A percentile compares a stretch with the other conserved stretches of the same genome.
Conservation (phyloP, 495 filamentous ascomycete species). For the Penicillium samsonianum region DNA sequence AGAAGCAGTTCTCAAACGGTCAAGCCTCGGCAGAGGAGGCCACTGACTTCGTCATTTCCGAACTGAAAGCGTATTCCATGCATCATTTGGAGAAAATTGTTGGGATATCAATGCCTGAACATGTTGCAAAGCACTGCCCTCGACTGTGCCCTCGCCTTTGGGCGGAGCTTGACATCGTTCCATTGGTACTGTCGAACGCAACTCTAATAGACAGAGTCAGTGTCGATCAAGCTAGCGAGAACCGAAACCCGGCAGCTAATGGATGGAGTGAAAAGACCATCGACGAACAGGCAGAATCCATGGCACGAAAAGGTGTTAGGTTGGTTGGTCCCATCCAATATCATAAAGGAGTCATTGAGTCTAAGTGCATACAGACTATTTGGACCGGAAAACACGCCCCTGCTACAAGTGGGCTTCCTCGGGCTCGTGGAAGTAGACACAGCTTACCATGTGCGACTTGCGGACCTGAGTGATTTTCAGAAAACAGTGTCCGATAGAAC, state of each 20-base stretch:
- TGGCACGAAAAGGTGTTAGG: constrained; percentile 80
- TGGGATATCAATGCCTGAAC: constrained; percentile 48
- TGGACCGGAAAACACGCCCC: constrained; percentile 70
- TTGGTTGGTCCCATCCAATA: constrained; percentile 32
- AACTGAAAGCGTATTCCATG: constrained; percentile 58
- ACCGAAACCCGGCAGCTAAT: constrained; percentile 1
- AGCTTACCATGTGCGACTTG: constrained; percentile 60
- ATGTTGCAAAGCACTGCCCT: constrained; percentile 54
- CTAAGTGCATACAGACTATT: constrained; percentile 59
- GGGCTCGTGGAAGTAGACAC: constrained; percentile 78
- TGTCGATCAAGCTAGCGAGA: neutral
- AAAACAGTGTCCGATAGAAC: constrained; percentile 61
- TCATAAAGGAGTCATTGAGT: neutral
- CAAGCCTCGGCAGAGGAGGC: constrained; percentile 44
- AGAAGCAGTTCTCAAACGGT: constrained; percentile 50
- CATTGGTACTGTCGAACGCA: constrained; percentile 53
- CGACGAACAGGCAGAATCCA: constrained; percentile 85
- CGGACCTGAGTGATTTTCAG: constrained; percentile 62
- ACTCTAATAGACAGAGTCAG: constrained; percentile 25
- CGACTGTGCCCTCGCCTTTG: constrained; percentile 72
- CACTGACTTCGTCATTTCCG: constrained; percentile 51
- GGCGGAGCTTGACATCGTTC: constrained; percentile 76
- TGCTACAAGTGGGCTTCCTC: constrained; percentile 71
- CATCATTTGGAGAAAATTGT: constrained; percentile 68
- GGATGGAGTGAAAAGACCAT: constrained; percentile 57